These are phyloP conservation scores for Stephania japonica DNA, from an alignment of 164 flowering plant species.

Conservation along the genomic window DNA sequence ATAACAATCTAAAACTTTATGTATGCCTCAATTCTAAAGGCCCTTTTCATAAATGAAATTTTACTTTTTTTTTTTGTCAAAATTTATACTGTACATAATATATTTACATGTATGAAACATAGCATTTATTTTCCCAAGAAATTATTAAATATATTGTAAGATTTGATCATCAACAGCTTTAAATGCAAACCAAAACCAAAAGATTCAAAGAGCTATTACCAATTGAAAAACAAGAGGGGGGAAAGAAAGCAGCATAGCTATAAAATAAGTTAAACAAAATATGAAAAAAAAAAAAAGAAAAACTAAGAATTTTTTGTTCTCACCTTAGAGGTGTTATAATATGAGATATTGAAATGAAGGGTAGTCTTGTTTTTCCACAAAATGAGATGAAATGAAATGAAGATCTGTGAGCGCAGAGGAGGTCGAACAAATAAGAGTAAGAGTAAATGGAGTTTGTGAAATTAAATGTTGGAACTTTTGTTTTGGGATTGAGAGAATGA, in stretches of 20 bases:
- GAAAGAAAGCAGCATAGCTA: no score
- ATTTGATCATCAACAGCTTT: background rate
- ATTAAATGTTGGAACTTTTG: background rate
- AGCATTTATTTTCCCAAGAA: no score
- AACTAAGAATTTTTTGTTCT: background rate
- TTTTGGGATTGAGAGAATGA: background rate
- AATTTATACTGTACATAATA: no score
- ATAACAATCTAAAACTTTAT: no score
- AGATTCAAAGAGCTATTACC: background rate
- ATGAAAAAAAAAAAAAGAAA: no score
- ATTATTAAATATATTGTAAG: no score
- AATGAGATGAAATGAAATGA: background rate
- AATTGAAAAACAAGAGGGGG: no score
- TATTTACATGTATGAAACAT: background rate
- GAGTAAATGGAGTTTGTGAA: background rate
- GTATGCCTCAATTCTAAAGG: no score
- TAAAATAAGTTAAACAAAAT: no score
- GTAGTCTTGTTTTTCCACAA: background rate
- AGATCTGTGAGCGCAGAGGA: background rate
- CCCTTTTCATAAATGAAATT: no score
- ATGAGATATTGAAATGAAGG: background rate
- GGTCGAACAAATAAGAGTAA: background rate
- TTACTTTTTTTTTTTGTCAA: no score
- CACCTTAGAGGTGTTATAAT: background rate
- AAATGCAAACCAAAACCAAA: background rate